phyloP scores from a whole-genome alignment of 257 asterid genomes.

The Haberlea rhodopensis region DNA sequence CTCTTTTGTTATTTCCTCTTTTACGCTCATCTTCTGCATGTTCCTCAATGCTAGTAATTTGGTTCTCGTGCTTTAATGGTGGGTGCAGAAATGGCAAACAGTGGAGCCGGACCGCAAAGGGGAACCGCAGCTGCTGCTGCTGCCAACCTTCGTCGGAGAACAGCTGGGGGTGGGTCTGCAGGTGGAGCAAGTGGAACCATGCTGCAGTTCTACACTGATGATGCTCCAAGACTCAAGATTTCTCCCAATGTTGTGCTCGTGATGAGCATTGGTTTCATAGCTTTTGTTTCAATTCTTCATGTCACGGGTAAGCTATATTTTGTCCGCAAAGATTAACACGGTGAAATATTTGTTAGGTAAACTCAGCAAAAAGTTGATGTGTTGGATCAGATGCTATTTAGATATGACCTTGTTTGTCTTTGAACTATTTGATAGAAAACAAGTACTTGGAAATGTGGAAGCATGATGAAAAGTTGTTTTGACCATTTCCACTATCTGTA shows the following conservation, averaged over 20 bases:
- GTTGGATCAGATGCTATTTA: too few species aligned
- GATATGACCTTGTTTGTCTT: too few species aligned
- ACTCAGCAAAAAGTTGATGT: too few species aligned
- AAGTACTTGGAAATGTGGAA: neutral
- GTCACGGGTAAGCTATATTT: conserved; percentile 68
- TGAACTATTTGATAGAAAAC: too few species aligned
- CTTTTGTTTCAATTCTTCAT: conserved; percentile 60
- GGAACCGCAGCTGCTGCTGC: conserved; percentile 75
- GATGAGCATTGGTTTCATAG: conserved; percentile 71
- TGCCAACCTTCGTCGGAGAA: conserved; percentile 54
- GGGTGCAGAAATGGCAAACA: conserved; percentile 51
- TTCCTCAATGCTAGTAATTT: too few species aligned
- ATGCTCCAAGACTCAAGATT: conserved; percentile 67
- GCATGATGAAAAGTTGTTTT: too few species aligned
- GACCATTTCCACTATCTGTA: neutral
- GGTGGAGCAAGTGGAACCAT: conserved; percentile 64
- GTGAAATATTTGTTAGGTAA: too few species aligned
- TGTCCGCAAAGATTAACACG: conserved; percentile 52
- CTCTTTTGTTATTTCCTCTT: too few species aligned
- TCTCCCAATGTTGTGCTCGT: conserved; percentile 65
- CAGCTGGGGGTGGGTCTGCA: conserved; percentile 46
- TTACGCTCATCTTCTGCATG: too few species aligned
- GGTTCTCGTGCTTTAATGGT: neutral
- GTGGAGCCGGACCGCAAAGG: conserved; percentile 65
- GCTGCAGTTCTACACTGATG: conserved; percentile 73